A percentile compares a stretch with the other conserved stretches of the same genome.
phyloP scores from a whole-genome alignment of 768 basidiomycete species.

The Rhodotorula sphaerocarpa region DNA sequence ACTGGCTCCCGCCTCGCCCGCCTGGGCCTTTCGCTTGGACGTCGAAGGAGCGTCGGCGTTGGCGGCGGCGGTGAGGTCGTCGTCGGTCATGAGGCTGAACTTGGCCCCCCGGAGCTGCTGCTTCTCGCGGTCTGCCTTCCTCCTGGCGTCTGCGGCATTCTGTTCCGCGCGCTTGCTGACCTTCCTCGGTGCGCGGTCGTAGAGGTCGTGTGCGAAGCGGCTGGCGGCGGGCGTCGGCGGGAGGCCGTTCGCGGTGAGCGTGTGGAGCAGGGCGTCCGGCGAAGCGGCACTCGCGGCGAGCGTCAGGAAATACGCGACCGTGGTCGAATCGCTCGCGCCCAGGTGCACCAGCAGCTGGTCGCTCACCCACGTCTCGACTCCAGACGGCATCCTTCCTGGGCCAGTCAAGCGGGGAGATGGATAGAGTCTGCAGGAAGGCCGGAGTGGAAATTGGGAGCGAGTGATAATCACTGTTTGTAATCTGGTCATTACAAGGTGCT shows the following conservation, averaged over 20 bases:
- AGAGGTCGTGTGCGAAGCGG: constrained; percentile 69
- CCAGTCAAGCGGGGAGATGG: no score
- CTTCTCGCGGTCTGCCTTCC: constrained; percentile 66
- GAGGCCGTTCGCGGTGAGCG: constrained; percentile 67
- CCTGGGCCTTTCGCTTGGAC: constrained; percentile 45
- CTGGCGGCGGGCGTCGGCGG: constrained; percentile 73
- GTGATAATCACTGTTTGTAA: no score
- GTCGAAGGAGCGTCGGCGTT: constrained; percentile 47
- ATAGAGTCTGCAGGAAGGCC: neutral
- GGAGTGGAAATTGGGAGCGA: no score
- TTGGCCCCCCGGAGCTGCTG: constrained; percentile 61
- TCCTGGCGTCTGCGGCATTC: constrained; percentile 48
- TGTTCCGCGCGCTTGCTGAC: constrained; percentile 39
- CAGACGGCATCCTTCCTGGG: neutral
- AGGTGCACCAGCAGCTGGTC: constrained; percentile 35
- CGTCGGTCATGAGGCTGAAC: constrained; percentile 74
- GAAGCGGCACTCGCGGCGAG: constrained; percentile 53
- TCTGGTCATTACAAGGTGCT: no score
- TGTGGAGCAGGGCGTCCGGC: constrained; percentile 65
- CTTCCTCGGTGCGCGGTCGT: constrained; percentile 66
- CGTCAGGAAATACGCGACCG: constrained; percentile 34
- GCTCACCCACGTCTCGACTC: constrained; percentile 30
- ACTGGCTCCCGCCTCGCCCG: constrained; percentile 45
- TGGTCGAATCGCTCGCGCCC: constrained; percentile 35
- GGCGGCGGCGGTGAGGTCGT: constrained; percentile 40